phyloP scores from a whole-genome alignment of 2,329 filamentous ascomycete genomes.

The Dactylellina drechsleri region DNA sequence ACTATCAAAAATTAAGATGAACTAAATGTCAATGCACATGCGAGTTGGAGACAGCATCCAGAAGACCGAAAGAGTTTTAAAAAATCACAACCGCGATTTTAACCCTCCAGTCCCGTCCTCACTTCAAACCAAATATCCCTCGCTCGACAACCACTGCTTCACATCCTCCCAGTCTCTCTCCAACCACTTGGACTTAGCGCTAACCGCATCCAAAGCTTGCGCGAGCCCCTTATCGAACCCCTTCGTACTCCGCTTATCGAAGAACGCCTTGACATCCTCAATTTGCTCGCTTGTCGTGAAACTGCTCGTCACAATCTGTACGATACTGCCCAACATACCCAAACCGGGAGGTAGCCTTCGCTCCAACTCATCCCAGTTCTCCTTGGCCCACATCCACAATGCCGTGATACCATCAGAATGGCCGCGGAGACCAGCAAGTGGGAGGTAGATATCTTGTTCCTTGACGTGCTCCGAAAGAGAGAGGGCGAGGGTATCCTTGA shows the following conservation, averaged over 20 bases:
- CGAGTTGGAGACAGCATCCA: background rate
- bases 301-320: conserved; percentile 81
- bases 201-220: conserved; percentile 86
- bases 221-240: conserved; percentile 87
- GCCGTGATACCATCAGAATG: conserved; percentile 81
- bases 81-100: conserved; percentile 2
- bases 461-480: conserved; percentile 65
- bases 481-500: conserved; percentile 80
- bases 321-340: conserved; percentile 84
- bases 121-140: conserved; percentile 67
- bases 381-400: conserved; percentile 82
- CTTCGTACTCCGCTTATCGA: conserved; percentile 81
- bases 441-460: conserved; percentile 75
- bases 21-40: background rate
- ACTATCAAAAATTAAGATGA: too few species aligned
- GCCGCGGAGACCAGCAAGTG: conserved; percentile 78
- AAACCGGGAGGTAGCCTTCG: conserved; percentile 85
- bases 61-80: too few species aligned
- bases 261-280: conserved; percentile 81
- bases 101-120: background rate
- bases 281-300: conserved; percentile 83
- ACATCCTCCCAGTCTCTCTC: conserved; percentile 81
- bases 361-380: conserved; percentile 86
- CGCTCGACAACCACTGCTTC: conserved; percentile 74
- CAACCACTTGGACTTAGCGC: conserved; percentile 85